Evolutionary conservation across 495 filamentous ascomycete species (phyloP), one percentile per base, ranked within the genome.

Genomic region (Baudoinia panamericana): DNA sequence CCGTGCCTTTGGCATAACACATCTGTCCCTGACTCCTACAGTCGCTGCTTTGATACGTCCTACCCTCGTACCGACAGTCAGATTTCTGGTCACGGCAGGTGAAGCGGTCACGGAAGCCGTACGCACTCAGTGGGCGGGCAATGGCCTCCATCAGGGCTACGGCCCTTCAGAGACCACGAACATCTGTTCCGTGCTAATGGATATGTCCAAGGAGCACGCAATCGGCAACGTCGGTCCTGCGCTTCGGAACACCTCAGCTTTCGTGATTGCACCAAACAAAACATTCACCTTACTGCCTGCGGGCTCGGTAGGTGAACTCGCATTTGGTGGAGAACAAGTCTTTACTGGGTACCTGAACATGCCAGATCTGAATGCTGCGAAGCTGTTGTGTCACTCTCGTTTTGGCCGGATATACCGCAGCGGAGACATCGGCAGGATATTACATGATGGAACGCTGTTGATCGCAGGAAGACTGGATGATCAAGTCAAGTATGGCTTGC

Each of bases 271-370:
- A 6, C 48, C 62, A 24, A 51, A 52, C 27, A 51, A 55, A 1
- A 54, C 58, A 5, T 54, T 67, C 10, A 7, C 47, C 16, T 51
- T 74, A 2, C 55, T 81, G 6, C 80, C 80, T 0, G 48, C 67
- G 0, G 83, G 83, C n/a, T 74, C 68, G 34, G 58, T 81, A 27
- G 84, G 84, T 13, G 80, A 88, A 56, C 57, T 88, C n/a, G 83
- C 74, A 47, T 85, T 86, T 55, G 83, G 81, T n/a, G 84, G 83
- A 0, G 72, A 77, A 31, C 82, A 88, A 60, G 68, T 87, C 23
- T 64, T 72, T 35, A 64, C 68, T n/a, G 82, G 79, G 4, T 88
- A 88, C 52, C 62, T 86, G 24, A 67, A 71, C 32, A 63, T 64
- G 52, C 62, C 65, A 1, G 64, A 68, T 3, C 57, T 80, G 22